Base-by-base conservation (phyloP, 805 yeast species). In the Candida fluviatilis region DNA sequence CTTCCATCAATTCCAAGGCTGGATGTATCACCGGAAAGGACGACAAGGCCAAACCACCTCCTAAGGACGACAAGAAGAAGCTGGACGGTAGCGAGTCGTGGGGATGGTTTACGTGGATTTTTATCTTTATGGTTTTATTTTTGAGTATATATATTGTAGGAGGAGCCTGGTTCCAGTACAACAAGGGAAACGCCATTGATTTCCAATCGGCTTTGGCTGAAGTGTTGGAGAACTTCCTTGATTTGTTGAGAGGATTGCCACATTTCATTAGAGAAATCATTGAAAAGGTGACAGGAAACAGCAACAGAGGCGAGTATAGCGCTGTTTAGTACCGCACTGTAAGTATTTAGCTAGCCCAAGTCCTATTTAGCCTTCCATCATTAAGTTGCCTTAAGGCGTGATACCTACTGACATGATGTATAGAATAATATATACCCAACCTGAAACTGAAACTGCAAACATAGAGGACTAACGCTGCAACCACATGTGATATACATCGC, bases 301-400 rank as follows among this genome's bases (percentile, higher is more conserved):
- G 75, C 33, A 68, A 70, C 50, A 75, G 96, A 57, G 95, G 95
- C 18, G 98, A 96, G 14, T 91, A 93, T 59, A 82, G 95, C 55
- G 98, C 97, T 25, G 95, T 93, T 8, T 90, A 69, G 64, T 8
- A 21, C 10, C 24, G 24, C 6, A 10, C 24, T 21, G 24, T n/a
- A n/a, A n/a, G n/a, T n/a, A n/a, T n/a, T 31, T 29, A 13, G 2
- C 8, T 10, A n/a, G n/a, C n/a, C n/a, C n/a, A n/a, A n/a, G n/a
- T n/a, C n/a, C n/a, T n/a, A n/a, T n/a, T n/a, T n/a, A n/a, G n/a
- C n/a, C n/a, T n/a, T n/a, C n/a, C n/a, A n/a, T n/a, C n/a, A n/a
- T n/a, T n/a, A n/a, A n/a, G n/a, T n/a, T n/a, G n/a, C n/a, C n/a
- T n/a, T n/a, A n/a, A n/a, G n/a, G n/a, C n/a, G n/a, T n/a, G n/a